Evolutionary conservation across 768 basidiomycete genomes (phyloP).

Genomic region (Mycena alexandri): DNA sequence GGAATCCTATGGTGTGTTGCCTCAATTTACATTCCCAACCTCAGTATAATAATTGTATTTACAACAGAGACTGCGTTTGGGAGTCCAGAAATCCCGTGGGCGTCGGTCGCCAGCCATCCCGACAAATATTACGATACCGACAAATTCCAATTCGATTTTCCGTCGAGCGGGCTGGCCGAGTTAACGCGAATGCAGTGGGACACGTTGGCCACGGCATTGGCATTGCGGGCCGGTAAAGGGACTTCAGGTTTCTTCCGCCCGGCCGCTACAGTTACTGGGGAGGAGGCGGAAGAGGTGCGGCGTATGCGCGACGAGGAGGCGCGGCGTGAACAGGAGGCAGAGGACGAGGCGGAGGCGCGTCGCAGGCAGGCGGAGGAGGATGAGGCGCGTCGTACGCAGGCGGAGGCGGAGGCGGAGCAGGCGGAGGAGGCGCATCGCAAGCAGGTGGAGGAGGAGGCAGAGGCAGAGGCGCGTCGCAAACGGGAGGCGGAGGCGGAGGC

Average conservation of each 20-base stretch:
- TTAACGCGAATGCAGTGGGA: neutral
- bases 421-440: too few species aligned
- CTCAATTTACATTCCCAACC: too few species aligned
- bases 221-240: neutral
- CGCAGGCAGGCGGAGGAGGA: neutral
- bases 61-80: conserved; percentile 21
- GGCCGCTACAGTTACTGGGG: too few species aligned
- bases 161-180: neutral
- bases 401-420: too few species aligned
- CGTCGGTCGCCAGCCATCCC: conserved; percentile 5
- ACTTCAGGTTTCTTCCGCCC: conserved; percentile 11
- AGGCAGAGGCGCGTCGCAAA: neutral
- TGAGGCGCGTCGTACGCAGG: too few species aligned
- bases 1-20: conserved; percentile 11
- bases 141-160: neutral
- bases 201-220: neutral
- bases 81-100: conserved; percentile 20
- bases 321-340: too few species aligned
- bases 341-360: too few species aligned
- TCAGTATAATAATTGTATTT: neutral
- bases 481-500: neutral
- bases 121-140: conserved; percentile 19
- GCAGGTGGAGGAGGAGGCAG: too few species aligned
- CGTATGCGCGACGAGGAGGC: too few species aligned
- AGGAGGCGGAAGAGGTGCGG: too few species aligned